phyloP scores from a whole-genome alignment of 2,329 filamentous ascomycete species.

The Pseudogymnoascus sp. region DNA sequence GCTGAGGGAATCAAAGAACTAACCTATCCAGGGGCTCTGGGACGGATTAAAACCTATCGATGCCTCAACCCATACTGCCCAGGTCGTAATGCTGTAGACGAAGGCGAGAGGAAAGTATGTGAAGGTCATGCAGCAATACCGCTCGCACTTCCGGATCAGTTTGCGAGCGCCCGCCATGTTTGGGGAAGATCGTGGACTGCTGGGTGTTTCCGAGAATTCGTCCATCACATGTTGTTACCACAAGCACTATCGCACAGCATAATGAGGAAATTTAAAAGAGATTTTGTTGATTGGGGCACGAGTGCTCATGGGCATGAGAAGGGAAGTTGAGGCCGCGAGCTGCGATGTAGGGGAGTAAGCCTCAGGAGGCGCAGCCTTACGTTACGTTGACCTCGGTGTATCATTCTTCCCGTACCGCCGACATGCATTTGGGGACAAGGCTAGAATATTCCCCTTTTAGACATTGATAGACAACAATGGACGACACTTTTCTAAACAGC shows the following conservation, averaged over 20 bases:
- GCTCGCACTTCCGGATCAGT: conserved; percentile 55
- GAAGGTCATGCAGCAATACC: conserved; percentile 70
- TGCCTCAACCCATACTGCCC: conserved; percentile 84
- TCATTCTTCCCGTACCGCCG: background rate
- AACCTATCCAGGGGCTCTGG: conserved; percentile 51
- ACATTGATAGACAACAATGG: background rate
- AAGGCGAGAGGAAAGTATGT: conserved; percentile 84
- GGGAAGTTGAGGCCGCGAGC: background rate
- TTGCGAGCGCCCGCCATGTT: conserved; percentile 8
- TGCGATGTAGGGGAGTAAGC: background rate
- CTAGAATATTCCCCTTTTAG: background rate
- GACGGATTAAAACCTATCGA: conserved; percentile 56
- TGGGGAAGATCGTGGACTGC: background rate
- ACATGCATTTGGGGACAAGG: background rate
- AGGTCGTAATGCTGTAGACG: conserved; percentile 83
- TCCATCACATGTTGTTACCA: conserved; percentile 7
- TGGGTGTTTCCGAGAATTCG: background rate
- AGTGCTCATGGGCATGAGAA: background rate
- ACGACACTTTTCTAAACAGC: too few species aligned
- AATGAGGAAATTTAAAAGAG: background rate
- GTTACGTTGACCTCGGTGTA: background rate
- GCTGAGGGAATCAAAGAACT: conserved; percentile 19
- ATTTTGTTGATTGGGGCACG: background rate
- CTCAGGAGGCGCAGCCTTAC: conserved; percentile 8
- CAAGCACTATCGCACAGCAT: background rate